Percentiles rank a stretch among this genome's conserved stretches.
phyloP scores from a whole-genome alignment of 257 asterid genomes.

The Nicotiana tabacum region DNA sequence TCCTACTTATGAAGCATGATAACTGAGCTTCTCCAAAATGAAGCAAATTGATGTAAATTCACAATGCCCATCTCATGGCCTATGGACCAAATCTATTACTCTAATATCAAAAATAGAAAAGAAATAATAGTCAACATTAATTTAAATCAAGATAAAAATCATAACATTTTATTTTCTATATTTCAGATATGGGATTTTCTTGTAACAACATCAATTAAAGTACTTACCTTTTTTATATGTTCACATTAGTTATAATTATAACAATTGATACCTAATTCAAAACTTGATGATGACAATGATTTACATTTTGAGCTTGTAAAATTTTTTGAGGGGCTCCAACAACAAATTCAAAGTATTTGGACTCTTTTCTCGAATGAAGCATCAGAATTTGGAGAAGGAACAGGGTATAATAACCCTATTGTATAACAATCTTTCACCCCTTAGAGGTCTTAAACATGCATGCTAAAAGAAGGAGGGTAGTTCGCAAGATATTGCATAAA shows the following conservation, averaged over 20 bases:
- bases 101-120: no score
- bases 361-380: neutral
- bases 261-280: neutral
- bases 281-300: neutral
- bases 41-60: neutral
- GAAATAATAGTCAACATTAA: neutral
- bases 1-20: neutral
- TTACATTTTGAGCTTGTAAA: neutral
- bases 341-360: neutral
- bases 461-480: no score
- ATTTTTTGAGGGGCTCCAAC: neutral
- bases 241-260: no score
- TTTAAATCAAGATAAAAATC: neutral
- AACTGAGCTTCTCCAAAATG: neutral
- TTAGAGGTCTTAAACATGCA: no score
- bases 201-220: no score
- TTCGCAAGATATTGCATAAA: neutral
- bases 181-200: no score
- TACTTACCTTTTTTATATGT: no score
- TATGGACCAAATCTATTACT: neutral
- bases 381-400: neutral
- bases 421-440: no score
- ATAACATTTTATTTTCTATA: no score
- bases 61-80: neutral
- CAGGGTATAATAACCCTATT: no score